Base-by-base conservation (phyloP, 139 green algal genomes). In the Penium margaritaceum region DNA sequence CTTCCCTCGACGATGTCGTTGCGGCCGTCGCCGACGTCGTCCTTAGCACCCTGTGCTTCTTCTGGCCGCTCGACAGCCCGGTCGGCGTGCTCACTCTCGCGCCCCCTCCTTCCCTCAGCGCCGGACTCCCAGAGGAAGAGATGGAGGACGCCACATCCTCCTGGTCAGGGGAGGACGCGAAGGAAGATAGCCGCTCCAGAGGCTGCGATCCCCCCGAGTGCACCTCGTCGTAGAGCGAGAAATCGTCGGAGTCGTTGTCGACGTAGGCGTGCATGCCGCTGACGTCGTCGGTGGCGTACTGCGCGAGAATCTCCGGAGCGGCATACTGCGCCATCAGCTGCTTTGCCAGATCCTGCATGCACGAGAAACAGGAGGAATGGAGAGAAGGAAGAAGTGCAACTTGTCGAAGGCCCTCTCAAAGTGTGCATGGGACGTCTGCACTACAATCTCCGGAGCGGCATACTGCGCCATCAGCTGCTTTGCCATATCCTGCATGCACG, bases 281-380 rank as follows among this genome's bases (percentile, higher is more conserved):
- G 1, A 44, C 5, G 7, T 69, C 24, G 21, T 44, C 62, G n/a
- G 27, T 69, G 35, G 62, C 30, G 36, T 30, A 33, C 30, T 29
- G 17, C n/a, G 53, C 53, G 35, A 72, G 5, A 27, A 75, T 75
- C 5, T 46, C 55, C 37, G 51, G 69, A 5, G 44, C 24, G 1
- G 36, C 61, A 64, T 73, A 78, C 34, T 63, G 30, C 53, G 33
- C 24, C 72, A 78, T 72, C 19, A 78, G 72, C 7, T 72, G 61
- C 37, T 72, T 78, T 15, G 72, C 72, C 4, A 41, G 30, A 9
- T 78, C 61, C 72, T 78, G 68, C 29, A 68, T 34, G 24, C 15
- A 67, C 6, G 15, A 44, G 2, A 74, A 33, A n/a, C 5, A 60
- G 51, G n/a, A 0, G 15, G 51, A 34, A 60, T 9, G 46, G 3